phyloP scores from a whole-genome alignment of 768 basidiomycete species.

The Vishniacozyma victoriae region DNA sequence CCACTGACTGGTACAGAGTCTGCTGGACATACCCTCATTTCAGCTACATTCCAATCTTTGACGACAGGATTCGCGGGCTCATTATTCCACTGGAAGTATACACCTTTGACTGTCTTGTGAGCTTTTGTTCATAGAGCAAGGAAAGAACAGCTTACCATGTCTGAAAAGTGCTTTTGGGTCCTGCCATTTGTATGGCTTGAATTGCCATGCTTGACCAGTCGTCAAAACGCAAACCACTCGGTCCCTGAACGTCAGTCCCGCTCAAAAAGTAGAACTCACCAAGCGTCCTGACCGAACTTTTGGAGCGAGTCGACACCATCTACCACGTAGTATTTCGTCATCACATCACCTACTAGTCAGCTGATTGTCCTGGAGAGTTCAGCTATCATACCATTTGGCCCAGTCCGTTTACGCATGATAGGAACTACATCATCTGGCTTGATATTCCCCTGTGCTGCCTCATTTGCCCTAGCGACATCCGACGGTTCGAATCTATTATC shows the following conservation, averaged over 20 bases:
- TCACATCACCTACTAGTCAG: slow-evolving; percentile 37
- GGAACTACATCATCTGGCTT: slow-evolving; percentile 35
- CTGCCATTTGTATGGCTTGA: slow-evolving; percentile 91
- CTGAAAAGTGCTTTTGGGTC: slow-evolving; percentile 89
- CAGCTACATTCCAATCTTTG: slow-evolving; percentile 95
- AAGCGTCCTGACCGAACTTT: slow-evolving; percentile 81
- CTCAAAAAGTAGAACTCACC: slow-evolving; percentile 52
- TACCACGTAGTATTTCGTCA: slow-evolving; percentile 70
- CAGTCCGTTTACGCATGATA: slow-evolving; percentile 27
- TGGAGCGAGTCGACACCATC: slow-evolving; percentile 86
- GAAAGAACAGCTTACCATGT: slow-evolving; percentile 60
- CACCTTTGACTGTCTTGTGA: slow-evolving; percentile 71
- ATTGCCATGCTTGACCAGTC: slow-evolving; percentile 98
- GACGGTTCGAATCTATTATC: slow-evolving; percentile 34
- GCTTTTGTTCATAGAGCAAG: not conserved
- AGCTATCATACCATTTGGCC: slow-evolving; percentile 28
- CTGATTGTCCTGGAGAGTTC: not conserved
- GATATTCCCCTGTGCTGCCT: slow-evolving; percentile 28
- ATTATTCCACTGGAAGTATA: slow-evolving; percentile 91
- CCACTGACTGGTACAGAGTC: not conserved
- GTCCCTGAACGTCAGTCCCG: slow-evolving; percentile 51
- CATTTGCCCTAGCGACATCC: slow-evolving; percentile 29
- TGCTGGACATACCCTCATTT: slow-evolving; percentile 64
- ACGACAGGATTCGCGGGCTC: slow-evolving; percentile 83
- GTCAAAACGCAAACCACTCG: slow-evolving; percentile 97